Evolutionary conservation across 805 yeast genomes (phyloP).

Genomic region (Nakazawaea populi): DNA sequence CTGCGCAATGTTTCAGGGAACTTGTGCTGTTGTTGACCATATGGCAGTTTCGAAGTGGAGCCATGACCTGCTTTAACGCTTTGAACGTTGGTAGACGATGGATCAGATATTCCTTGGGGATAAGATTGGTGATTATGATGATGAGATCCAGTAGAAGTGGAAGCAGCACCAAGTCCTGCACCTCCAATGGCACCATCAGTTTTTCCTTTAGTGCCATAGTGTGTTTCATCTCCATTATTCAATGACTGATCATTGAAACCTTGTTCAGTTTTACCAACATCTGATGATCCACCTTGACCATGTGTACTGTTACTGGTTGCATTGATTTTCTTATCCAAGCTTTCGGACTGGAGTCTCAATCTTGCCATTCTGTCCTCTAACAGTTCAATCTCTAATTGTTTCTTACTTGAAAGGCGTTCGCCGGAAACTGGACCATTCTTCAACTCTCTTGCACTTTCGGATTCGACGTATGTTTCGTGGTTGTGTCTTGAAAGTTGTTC

Average conservation of each 20-base stretch:
- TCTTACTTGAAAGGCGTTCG: not conserved
- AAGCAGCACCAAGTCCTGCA: constrained; percentile 1
- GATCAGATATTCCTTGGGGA: too few relatives aligned
- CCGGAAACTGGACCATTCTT: constrained; percentile 1
- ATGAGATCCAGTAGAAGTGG: not conserved
- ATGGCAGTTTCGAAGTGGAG: not conserved
- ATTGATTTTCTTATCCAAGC: constrained; percentile 2
- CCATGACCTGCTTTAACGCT: not conserved
- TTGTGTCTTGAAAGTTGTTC: not conserved
- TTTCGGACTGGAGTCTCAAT: constrained; percentile 1
- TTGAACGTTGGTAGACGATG: not conserved
- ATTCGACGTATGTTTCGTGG: not conserved
- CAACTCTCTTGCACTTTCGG: not conserved
- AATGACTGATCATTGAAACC: constrained; percentile 7
- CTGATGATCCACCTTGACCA: not conserved
- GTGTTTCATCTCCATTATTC: too few relatives aligned
- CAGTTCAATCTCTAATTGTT: constrained; percentile 6
- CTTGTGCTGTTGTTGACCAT: not conserved
- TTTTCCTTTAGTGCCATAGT: not conserved
- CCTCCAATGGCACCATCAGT: not conserved
- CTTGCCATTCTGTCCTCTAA: constrained; percentile 7
- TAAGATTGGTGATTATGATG: too few relatives aligned
- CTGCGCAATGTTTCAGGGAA: not conserved
- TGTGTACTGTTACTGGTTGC: not conserved
- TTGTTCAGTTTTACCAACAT: constrained; percentile 4